phyloP scores from a whole-genome alignment of 2,329 filamentous ascomycete genomes.

The Ceratocystis diversiconidia region DNA sequence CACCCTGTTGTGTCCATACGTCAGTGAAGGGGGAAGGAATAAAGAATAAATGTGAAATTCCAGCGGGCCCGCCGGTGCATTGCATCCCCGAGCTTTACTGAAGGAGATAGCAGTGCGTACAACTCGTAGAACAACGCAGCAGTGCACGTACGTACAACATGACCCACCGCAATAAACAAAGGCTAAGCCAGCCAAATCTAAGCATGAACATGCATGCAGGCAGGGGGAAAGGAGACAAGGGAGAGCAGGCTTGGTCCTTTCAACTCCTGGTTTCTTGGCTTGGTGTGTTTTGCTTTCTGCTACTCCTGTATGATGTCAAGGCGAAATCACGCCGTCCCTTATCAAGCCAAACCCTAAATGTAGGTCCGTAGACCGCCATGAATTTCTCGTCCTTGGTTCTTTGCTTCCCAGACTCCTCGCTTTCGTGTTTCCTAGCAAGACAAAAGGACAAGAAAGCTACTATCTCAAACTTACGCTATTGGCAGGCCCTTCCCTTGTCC shows the following conservation, averaged over 20 bases:
- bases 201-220: background rate
- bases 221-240: background rate
- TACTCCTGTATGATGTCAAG: background rate
- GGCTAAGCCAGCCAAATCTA: background rate
- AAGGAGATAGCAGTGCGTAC: background rate
- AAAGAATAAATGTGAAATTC: background rate
- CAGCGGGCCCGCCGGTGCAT: conserved; percentile 1
- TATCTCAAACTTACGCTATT: too few relatives aligned
- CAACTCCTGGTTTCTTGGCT: background rate
- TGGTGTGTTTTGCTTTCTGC: background rate
- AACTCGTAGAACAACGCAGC: background rate
- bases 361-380: background rate
- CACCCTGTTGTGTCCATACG: background rate
- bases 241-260: background rate
- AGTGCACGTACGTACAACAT: background rate
- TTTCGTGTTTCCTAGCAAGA: too few relatives aligned
- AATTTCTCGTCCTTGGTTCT: too few relatives aligned
- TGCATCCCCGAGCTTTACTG: background rate
- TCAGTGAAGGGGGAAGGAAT: background rate
- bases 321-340: background rate
- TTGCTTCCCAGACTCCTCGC: too few relatives aligned
- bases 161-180: background rate
- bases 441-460: too few relatives aligned
- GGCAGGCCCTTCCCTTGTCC: too few relatives aligned
- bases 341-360: background rate